These are phyloP conservation scores for Mentha longifolia DNA, from an alignment of 257 asterid species.

Conservation along the genomic window DNA sequence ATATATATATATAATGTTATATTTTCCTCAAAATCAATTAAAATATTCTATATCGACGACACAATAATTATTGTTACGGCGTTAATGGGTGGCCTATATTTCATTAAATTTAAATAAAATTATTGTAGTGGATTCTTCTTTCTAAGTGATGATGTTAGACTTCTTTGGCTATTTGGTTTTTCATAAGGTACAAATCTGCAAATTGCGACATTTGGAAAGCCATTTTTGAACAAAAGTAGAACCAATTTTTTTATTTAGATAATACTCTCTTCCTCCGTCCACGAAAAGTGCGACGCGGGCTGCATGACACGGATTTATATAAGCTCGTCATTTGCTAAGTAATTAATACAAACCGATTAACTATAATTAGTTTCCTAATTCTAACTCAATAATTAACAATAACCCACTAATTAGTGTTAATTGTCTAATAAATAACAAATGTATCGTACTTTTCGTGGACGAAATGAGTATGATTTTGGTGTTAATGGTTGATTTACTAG, in stretches of 20 bases:
- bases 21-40: slow-evolving; percentile 11
- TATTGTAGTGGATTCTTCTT: slow-evolving; percentile 47
- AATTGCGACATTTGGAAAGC: slow-evolving; percentile 39
- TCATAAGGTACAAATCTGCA: slow-evolving; percentile 21
- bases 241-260: slow-evolving; percentile 13
- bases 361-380: too few relatives aligned
- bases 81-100: slow-evolving; percentile 52
- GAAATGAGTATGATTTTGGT: slow-evolving; percentile 17
- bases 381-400: too few relatives aligned
- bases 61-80: slow-evolving; percentile 42
- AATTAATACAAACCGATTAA: too few relatives aligned
- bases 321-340: too few relatives aligned
- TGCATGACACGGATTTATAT: too few relatives aligned
- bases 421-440: too few relatives aligned
- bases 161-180: slow-evolving; percentile 41
- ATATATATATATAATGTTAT: slow-evolving; percentile 5
- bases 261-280: too few relatives aligned
- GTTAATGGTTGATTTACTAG: slow-evolving; percentile 31
- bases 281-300: too few relatives aligned
- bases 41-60: slow-evolving; percentile 30
- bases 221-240: slow-evolving; percentile 38
- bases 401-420: too few relatives aligned
- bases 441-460: too few relatives aligned
- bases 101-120: slow-evolving; percentile 41
- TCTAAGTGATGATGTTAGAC: slow-evolving; percentile 34